These are phyloP conservation scores for Vitis cinerea DNA, from an alignment of 164 flowering plant species.

Conservation along the genomic window DNA sequence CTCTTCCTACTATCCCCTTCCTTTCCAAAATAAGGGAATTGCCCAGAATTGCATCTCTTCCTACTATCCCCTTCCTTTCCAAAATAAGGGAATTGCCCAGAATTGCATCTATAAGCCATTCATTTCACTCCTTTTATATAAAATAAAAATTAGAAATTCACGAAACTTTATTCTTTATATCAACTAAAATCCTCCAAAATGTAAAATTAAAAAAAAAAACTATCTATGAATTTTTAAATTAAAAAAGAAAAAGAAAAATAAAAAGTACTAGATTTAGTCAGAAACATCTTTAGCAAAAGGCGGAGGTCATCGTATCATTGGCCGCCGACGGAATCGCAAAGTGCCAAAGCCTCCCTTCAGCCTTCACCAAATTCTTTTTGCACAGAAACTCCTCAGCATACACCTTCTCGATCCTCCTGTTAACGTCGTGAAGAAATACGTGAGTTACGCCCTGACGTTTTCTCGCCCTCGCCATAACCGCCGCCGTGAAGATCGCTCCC, in stretches of 20 bases:
- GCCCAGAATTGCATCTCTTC: no score
- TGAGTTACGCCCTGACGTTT: constrained; percentile 53
- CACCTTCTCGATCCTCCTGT: constrained; percentile 61
- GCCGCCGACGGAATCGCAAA: constrained; percentile 51
- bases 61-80: no score
- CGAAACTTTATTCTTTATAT: no score
- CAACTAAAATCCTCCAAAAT: no score
- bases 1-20: no score
- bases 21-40: no score
- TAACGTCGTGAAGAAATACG: constrained; percentile 76
- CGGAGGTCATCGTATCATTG: not conserved
- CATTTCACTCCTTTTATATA: no score
- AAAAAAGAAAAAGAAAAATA: not conserved
- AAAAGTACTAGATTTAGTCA: no score
- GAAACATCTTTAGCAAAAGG: constrained; percentile 9
- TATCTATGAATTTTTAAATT: not conserved
- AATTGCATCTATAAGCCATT: no score
- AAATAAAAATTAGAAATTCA: no score
- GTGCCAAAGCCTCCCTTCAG: constrained; percentile 64
- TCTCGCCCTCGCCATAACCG: constrained; percentile 71
- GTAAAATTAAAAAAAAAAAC: no score
- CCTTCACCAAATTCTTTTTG: constrained; percentile 42
- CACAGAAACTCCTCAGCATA: constrained; percentile 71
- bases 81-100: no score
- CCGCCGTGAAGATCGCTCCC: constrained; percentile 73